These are phyloP conservation scores for Ustilago shanxiensis DNA, from an alignment of 1,284 basidiomycete genomes.

Conservation along the genomic window DNA sequence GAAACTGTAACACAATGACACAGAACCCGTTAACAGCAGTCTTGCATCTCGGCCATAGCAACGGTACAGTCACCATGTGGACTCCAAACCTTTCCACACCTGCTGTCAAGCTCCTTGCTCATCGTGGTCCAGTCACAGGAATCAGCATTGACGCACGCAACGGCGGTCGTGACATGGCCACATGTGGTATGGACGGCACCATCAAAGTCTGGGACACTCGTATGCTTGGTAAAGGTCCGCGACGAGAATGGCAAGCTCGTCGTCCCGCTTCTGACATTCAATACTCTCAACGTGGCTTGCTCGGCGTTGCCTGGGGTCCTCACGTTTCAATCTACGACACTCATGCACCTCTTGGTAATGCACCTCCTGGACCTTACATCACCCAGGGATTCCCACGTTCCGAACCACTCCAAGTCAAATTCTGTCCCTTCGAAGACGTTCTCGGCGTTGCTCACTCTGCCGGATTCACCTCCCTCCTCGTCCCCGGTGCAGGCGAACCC, in stretches of 20 bases:
- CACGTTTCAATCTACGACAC: slow-evolving; percentile 78
- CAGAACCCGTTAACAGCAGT: slow-evolving; percentile 92
- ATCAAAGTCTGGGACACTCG: slow-evolving; percentile 96
- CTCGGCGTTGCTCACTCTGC: slow-evolving; percentile 80
- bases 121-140: slow-evolving; percentile 86
- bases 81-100: slow-evolving; percentile 92
- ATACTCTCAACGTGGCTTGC: slow-evolving; percentile 79
- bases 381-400: slow-evolving; percentile 69
- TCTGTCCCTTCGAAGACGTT: slow-evolving; percentile 90
- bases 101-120: slow-evolving; percentile 90
- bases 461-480: slow-evolving; percentile 86
- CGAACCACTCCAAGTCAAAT: slow-evolving; percentile 78
- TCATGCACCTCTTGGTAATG: slow-evolving; percentile 48
- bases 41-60: slow-evolving; percentile 85
- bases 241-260: slow-evolving; percentile 83
- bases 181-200: slow-evolving; percentile 85
- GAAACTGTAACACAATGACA: slow-evolving; percentile 85
- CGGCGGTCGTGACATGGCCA: slow-evolving; percentile 90
- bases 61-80: slow-evolving; percentile 90
- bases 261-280: slow-evolving; percentile 69
- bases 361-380: slow-evolving; percentile 73
- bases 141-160: slow-evolving; percentile 81
- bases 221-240: slow-evolving; percentile 86
- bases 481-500: slow-evolving; percentile 92
- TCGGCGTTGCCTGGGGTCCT: slow-evolving; percentile 83